Evolutionary conservation across 140 eudicot genomes (phyloP).

Genomic region (Senecio squalidus): DNA sequence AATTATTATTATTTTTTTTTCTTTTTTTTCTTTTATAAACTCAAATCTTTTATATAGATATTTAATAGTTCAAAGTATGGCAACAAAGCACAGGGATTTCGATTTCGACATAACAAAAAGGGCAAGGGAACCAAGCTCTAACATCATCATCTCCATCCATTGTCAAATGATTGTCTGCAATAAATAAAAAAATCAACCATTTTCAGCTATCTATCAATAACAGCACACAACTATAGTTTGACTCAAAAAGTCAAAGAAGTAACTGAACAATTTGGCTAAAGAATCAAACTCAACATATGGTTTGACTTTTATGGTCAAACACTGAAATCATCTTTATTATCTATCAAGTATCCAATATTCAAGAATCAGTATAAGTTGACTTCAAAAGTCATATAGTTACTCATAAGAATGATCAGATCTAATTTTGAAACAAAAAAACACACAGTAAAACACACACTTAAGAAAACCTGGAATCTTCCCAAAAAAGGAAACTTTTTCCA

Average conservation of each 20-base stretch:
- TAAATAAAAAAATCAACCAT: constrained; percentile 6
- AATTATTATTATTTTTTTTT: no score
- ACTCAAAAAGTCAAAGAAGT: no score
- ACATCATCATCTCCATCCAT: constrained; percentile 66
- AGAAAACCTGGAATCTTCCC: constrained; percentile 21
- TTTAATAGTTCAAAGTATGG: no score
- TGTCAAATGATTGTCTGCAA: constrained; percentile 30
- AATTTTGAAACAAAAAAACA: constrained; percentile 12
- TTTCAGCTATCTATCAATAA: constrained; percentile 5
- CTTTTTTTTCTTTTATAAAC: no score
- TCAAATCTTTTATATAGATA: no score
- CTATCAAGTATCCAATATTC: constrained; percentile 17
- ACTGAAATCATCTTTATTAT: constrained; percentile 8
- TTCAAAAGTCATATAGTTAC: constrained; percentile 9
- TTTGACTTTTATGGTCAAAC: constrained; percentile 13
- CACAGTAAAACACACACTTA: constrained; percentile 11
- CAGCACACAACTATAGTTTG: constrained; percentile 2
- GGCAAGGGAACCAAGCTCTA: constrained; percentile 89
- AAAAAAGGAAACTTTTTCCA: constrained; percentile 11
- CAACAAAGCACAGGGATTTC: constrained; percentile 60
- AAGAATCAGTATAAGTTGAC: constrained; percentile 9
- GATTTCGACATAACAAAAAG: constrained; percentile 80
- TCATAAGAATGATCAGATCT: constrained; percentile 25
- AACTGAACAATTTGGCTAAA: no score
- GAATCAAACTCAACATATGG: constrained; percentile 4